Percentiles rank a stretch among this genome's conserved stretches.
phyloP scores from a whole-genome alignment of 164 flowering plant species.

The Umbellularia californica region DNA sequence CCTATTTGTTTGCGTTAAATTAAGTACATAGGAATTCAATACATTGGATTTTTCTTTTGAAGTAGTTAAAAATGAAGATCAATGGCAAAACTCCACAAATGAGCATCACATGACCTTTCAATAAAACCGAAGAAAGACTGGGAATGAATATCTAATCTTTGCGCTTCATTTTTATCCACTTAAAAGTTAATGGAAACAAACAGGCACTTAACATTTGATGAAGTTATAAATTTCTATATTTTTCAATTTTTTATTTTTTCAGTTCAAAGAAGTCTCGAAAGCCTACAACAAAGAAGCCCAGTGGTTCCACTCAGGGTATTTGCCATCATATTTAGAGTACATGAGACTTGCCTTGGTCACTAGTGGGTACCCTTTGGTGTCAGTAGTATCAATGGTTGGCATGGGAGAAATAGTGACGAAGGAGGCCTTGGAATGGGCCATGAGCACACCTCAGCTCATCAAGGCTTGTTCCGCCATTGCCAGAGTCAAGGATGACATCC shows the following conservation, averaged over 20 bases:
- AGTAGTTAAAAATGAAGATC: too few relatives aligned
- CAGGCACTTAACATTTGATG: too few relatives aligned
- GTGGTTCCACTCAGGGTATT: background rate
- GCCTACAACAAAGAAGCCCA: background rate
- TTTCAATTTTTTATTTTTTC: background rate
- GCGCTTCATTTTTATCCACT: background rate
- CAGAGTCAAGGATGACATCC: background rate
- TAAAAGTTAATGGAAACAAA: background rate
- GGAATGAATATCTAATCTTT: too few relatives aligned
- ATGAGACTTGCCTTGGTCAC: background rate
- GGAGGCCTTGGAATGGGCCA: constrained; percentile 6
- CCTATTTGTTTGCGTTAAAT: too few relatives aligned
- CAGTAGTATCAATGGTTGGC: background rate
- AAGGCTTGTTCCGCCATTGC: background rate
- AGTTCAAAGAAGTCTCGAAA: background rate
- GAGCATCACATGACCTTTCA: too few relatives aligned
- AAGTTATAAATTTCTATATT: too few relatives aligned
- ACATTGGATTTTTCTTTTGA: too few relatives aligned
- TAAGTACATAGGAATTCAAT: too few relatives aligned
- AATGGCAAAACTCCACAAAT: too few relatives aligned
- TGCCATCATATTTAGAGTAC: background rate
- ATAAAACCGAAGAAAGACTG: too few relatives aligned
- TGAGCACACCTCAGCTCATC: background rate
- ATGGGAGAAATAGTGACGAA: constrained; percentile 1
- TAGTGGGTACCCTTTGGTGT: background rate